Evolutionary conservation across 2,329 filamentous ascomycete genomes (phyloP).

Genomic region (Xylariaceae sp.): DNA sequence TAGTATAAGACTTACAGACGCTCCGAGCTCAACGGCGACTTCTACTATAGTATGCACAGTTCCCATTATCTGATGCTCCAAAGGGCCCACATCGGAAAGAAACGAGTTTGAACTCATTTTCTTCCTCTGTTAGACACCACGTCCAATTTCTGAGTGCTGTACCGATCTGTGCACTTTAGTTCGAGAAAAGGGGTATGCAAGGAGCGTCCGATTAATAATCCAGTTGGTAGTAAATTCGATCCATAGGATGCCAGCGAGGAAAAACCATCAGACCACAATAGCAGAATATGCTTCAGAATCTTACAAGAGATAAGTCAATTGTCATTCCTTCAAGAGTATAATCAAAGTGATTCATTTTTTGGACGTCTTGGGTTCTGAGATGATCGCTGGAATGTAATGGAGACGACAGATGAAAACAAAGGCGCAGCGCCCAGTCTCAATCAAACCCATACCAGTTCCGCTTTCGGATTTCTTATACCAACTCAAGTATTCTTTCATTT

Average conservation of each 20-base stretch:
- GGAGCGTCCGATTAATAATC: no score
- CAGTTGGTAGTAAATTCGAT: no score
- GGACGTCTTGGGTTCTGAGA: not conserved
- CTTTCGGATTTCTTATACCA: slow-evolving; percentile 16
- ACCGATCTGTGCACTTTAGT: no score
- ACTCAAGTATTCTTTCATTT: no score
- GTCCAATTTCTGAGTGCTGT: not conserved
- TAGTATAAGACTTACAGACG: slow-evolving; percentile 3
- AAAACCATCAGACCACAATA: no score
- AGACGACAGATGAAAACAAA: slow-evolving; percentile 13
- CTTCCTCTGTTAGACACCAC: not conserved
- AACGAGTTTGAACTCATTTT: not conserved
- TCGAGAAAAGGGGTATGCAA: not conserved
- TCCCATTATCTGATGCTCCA: slow-evolving; percentile 6
- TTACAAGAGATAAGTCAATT: not conserved
- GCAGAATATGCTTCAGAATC: not conserved
- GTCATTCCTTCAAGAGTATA: not conserved
- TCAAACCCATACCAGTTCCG: slow-evolving; percentile 2
- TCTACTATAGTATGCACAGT: slow-evolving; percentile 9
- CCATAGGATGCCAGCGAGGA: no score
- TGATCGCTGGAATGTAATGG: not conserved
- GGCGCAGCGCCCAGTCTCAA: not conserved
- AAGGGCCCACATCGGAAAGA: not conserved
- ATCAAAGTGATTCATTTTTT: not conserved
- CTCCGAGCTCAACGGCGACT: not conserved